Evolutionary conservation across 208 protist genomes (phyloP).

Genomic region (Trypanosoma theileri): DNA sequence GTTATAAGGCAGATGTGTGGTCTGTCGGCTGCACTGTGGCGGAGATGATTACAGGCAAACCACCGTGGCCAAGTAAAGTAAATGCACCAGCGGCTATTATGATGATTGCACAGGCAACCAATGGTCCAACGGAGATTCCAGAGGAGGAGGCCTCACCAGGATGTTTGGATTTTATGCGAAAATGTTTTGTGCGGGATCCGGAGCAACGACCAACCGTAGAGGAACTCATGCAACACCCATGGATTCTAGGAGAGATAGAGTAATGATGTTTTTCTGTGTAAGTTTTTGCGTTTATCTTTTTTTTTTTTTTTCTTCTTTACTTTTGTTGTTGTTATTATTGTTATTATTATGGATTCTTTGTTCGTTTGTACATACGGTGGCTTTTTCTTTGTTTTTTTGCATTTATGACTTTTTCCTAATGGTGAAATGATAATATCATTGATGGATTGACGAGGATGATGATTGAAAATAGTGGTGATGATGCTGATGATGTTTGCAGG

Average conservation of each 20-base stretch:
- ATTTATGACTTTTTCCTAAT: no score
- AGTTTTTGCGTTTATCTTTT: neutral
- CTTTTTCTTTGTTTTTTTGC: neutral
- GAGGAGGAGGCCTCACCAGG: slow-evolving; percentile 76
- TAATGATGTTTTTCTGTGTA: slow-evolving; percentile 21
- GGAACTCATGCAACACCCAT: slow-evolving; percentile 85
- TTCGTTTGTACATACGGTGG: neutral
- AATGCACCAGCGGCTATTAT: slow-evolving; percentile 86
- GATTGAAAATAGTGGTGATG: neutral
- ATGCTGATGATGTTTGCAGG: neutral
- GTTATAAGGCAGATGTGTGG: slow-evolving; percentile 94
- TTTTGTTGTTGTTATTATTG: neutral
- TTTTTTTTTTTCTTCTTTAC: slow-evolving; percentile 5
- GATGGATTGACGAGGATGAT: no score
- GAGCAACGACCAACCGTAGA: slow-evolving; percentile 80
- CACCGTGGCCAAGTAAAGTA: slow-evolving; percentile 81
- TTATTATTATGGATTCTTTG: slow-evolving; percentile 5
- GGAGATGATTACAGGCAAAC: slow-evolving; percentile 92
- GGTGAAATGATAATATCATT: no score
- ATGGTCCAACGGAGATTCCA: slow-evolving; percentile 83
- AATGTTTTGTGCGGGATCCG: slow-evolving; percentile 80
- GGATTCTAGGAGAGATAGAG: slow-evolving; percentile 72
- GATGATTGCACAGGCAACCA: slow-evolving; percentile 81
- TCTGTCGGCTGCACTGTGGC: slow-evolving; percentile 91
- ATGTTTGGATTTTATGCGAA: slow-evolving; percentile 81